phyloP scores from a whole-genome alignment of 2,329 filamentous ascomycete species.

The Phaeosphaeria sp. region DNA sequence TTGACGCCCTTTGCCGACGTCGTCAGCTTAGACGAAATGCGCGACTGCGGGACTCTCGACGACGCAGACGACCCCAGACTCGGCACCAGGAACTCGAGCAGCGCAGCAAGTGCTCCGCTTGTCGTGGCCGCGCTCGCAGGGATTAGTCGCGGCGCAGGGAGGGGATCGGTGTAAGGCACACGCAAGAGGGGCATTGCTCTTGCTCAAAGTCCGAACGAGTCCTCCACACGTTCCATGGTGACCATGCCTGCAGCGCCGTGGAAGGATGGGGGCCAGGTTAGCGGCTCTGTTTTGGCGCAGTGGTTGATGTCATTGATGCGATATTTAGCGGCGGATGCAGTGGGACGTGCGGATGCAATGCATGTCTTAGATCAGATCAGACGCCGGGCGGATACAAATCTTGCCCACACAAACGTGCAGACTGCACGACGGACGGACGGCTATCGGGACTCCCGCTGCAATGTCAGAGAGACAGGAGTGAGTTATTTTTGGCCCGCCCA shows the following conservation, averaged over 20 bases:
- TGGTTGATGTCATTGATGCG: conserved; percentile 8
- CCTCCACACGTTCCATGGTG: not conserved
- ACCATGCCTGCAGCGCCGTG: not conserved
- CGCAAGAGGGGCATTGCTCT: conserved; percentile 72
- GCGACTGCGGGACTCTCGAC: conserved; percentile 6
- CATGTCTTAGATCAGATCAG: conserved; percentile 6
- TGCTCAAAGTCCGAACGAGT: not conserved
- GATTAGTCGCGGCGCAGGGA: conserved; percentile 76
- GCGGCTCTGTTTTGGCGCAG: not conserved
- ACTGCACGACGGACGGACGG: not conserved
- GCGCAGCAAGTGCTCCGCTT: conserved; percentile 75
- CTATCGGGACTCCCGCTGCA: conserved; percentile 2
- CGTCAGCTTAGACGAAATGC: conserved; percentile 6
- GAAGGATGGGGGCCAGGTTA: not conserved
- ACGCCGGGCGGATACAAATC: not conserved
- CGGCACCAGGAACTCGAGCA: conserved; percentile 75
- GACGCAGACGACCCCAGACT: conserved; percentile 9
- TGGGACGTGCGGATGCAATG: not conserved
- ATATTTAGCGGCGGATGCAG: not conserved
- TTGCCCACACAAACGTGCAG: not conserved
- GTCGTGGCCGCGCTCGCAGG: conserved; percentile 74
- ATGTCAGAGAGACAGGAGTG: not conserved
- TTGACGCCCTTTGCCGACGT: not conserved
- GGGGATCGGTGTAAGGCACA: conserved; percentile 87
- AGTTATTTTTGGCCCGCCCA: conserved; percentile 16